Percentiles rank a stretch among this genome's conserved stretches.
These are phyloP conservation scores for Microcyclospora tardicrescens DNA, from an alignment of 2,329 filamentous ascomycete genomes.

Conservation along the genomic window DNA sequence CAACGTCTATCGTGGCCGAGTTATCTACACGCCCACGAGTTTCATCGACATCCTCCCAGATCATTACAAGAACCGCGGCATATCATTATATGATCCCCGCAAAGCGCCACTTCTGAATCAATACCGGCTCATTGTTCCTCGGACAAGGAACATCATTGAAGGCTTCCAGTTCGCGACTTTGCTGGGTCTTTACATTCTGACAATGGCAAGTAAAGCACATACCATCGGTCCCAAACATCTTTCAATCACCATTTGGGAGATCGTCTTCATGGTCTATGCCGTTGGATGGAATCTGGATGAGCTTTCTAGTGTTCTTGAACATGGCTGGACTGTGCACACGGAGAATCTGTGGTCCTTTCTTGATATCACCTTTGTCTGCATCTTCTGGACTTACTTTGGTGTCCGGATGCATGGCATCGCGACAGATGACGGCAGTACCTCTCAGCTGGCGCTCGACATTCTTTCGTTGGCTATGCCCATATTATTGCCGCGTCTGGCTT, in stretches of 20 bases:
- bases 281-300: conserved; percentile 71
- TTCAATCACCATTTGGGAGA: conserved; percentile 40
- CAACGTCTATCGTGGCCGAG: conserved; percentile 66
- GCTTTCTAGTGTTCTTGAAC: conserved; percentile 62
- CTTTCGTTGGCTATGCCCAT: conserved; percentile 69
- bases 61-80: conserved; percentile 72
- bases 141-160: conserved; percentile 64
- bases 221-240: conserved; percentile 24
- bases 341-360: conserved; percentile 84
- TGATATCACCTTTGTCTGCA: conserved; percentile 61
- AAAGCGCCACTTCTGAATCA: conserved; percentile 68
- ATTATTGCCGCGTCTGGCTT: conserved; percentile 64
- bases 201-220: conserved; percentile 58
- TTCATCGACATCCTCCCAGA: conserved; percentile 78
- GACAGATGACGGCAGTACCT: conserved; percentile 25
- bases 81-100: conserved; percentile 66
- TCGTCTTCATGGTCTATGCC: conserved; percentile 58
- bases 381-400: conserved; percentile 56
- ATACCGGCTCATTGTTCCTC: conserved; percentile 70
- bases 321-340: conserved; percentile 68
- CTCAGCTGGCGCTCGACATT: conserved; percentile 52
- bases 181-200: conserved; percentile 53
- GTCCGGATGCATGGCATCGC: conserved; percentile 54
- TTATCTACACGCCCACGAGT: conserved; percentile 70
- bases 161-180: conserved; percentile 60